A percentile compares a stretch with the other conserved stretches of the same genome.
phyloP scores from a whole-genome alignment of 1,284 basidiomycete genomes.

The Melampsora larici-populina region DNA sequence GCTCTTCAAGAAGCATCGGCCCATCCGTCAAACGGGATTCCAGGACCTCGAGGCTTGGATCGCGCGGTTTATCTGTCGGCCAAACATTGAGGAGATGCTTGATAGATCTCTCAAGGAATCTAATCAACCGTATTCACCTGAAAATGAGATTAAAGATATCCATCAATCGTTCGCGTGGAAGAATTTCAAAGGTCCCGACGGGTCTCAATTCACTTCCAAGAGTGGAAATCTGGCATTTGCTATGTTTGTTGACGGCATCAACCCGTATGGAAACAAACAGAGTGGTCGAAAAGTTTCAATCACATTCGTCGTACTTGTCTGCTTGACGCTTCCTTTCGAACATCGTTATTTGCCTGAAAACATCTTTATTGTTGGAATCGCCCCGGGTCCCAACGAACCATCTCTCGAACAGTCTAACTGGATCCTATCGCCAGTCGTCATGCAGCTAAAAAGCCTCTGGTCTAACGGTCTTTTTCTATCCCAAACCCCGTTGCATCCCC shows the following conservation, averaged over 20 bases:
- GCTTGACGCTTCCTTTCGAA: slow-evolving; percentile 40
- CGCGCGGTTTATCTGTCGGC: slow-evolving; percentile 1
- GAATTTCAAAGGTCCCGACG: background rate
- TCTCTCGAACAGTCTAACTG: slow-evolving; percentile 51
- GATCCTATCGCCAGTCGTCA: slow-evolving; percentile 50
- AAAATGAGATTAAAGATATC: background rate
- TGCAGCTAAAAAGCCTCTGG: slow-evolving; percentile 52
- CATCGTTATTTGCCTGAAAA: slow-evolving; percentile 45
- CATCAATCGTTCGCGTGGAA: background rate
- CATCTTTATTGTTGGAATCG: slow-evolving; percentile 49
- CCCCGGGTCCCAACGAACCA: slow-evolving; percentile 56
- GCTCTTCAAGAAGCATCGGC: background rate
- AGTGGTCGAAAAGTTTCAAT: background rate
- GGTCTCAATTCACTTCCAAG: background rate
- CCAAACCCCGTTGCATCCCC: background rate
- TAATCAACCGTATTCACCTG: background rate
- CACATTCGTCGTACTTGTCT: slow-evolving; percentile 18
- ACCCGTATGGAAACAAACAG: slow-evolving; percentile 15
- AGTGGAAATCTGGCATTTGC: background rate
- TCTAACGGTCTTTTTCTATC: slow-evolving; percentile 47
- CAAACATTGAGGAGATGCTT: background rate
- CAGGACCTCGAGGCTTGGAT: slow-evolving; percentile 7
- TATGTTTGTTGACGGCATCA: slow-evolving; percentile 36
- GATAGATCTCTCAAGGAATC: background rate
- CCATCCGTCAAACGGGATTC: background rate